Evolutionary conservation across 2,329 filamentous ascomycete genomes (phyloP), one percentile per base, ranked within the genome.

Genomic region (Verticillium zaregamsianum): DNA sequence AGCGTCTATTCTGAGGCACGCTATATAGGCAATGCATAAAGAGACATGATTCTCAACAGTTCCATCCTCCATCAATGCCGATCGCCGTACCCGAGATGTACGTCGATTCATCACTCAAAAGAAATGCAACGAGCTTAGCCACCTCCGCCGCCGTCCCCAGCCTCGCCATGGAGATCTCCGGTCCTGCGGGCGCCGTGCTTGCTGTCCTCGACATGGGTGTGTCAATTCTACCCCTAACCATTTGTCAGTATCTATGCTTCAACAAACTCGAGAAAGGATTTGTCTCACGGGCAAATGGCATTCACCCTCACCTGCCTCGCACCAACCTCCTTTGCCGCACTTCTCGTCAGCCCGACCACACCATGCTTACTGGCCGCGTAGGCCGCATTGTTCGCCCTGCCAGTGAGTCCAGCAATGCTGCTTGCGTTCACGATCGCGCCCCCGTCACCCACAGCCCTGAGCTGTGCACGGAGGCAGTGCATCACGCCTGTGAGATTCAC

Each of bases 381-480:
- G 1, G 71, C 70, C 0, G 69, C 69, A 37, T 71, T 70, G 52
- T 68, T 70, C 1, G 68, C 68, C 14, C 71, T 69, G 1, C 74
- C 79, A 12, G 67, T 70, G 2, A 79, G 54, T 0, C 80, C 80
- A 6, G 76, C 75, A 28, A 80, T 74, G 57, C 74, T 77, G 15
- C 76, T 68, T 9, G 78, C 76, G 68, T 79, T 82, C 59, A 84
- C 80, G 39, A 84, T 78, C 66, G 79, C 80, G 0, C 77, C 79
- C 0, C 72, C 69, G 9, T 72, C 68, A 15, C 65, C 66, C 60
- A 84, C 80, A 11, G 55, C 59, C 28, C 59, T 35, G n/a, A 73
- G 61, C 62, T 73, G 66, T 11, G 70, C 64, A 56, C 69, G 67
- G 62, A 74, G 63, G 59, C 69, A 71, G 61, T 70, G 61, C 68